Conservation (phyloP, 1,284 basidiomycete species). For the Naganishia liquefaciens region DNA sequence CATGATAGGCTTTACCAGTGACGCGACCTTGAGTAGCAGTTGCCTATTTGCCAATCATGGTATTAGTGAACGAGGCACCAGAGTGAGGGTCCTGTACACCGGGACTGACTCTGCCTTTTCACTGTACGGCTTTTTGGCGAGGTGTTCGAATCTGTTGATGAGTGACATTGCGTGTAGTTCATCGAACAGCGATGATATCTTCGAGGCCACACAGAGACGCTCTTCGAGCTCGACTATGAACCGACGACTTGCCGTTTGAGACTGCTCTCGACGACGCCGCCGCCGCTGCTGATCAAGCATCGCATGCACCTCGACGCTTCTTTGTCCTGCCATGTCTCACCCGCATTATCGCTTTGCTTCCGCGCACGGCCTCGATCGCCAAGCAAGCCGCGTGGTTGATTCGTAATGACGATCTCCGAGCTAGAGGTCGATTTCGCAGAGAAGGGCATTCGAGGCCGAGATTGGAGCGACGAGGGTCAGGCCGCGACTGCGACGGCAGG, state of each 20-base stretch:
- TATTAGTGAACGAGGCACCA: neutral
- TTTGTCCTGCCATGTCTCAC: conserved; percentile 3
- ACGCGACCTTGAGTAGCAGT: conserved; percentile 70
- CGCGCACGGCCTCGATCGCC: neutral
- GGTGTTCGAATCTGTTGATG: conserved; percentile 50
- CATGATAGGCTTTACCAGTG: conserved; percentile 87
- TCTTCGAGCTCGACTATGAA: neutral
- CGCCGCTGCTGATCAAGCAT: conserved; percentile 11
- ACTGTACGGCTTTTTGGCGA: conserved; percentile 47
- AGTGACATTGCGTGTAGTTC: conserved; percentile 31
- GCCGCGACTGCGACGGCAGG: too few species aligned
- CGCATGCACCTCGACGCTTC: neutral
- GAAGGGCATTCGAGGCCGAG: too few species aligned
- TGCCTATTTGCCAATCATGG: too few species aligned
- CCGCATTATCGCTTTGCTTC: neutral
- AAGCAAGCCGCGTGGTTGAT: neutral
- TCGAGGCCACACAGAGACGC: too few species aligned
- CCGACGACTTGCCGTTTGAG: too few species aligned
- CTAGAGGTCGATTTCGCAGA: neutral
- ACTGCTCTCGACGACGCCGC: too few species aligned
- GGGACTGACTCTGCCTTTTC: conserved; percentile 50
- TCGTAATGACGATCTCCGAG: neutral
- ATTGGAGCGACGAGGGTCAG: too few species aligned
- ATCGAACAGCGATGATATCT: too few species aligned
- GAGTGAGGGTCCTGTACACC: neutral